phyloP scores from a whole-genome alignment of 2,329 filamentous ascomycete genomes.

The Fusarium sp. region DNA sequence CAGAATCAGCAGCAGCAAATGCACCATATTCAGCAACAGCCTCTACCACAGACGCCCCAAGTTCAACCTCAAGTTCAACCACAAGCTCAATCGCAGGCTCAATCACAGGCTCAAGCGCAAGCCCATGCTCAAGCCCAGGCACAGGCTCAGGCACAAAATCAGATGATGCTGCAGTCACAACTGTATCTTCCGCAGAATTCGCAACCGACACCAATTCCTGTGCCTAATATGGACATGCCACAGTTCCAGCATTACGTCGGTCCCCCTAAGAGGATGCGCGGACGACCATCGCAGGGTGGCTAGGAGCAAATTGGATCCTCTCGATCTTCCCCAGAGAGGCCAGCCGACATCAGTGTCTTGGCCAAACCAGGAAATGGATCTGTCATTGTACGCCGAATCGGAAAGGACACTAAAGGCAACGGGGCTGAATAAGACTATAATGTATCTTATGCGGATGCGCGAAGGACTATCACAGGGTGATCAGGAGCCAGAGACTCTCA shows the following conservation, averaged over 20 bases:
- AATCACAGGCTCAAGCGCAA: conserved; percentile 35
- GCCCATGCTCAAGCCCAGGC: conserved; percentile 45
- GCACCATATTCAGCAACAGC: conserved; percentile 43
- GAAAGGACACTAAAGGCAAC: no score
- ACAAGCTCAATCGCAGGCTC: conserved; percentile 26
- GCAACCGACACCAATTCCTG: conserved; percentile 43
- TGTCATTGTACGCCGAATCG: no score
- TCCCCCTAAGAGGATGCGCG: conserved; percentile 48
- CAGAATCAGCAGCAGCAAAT: conserved; percentile 41
- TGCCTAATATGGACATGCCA: conserved; percentile 46
- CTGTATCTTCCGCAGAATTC: conserved; percentile 46
- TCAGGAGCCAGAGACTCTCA: background rate
- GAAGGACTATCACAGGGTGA: no score
- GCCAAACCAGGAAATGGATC: background rate
- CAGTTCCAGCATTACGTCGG: conserved; percentile 48
- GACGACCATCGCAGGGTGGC: conserved; percentile 39
- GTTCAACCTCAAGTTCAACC: conserved; percentile 27
- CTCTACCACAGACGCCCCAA: conserved; percentile 39
- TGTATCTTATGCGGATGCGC: conserved; percentile 47
- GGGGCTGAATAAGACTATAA: no score
- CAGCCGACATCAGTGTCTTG: background rate
- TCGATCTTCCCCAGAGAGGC: background rate
- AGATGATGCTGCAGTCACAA: conserved; percentile 46
- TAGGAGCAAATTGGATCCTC: background rate
- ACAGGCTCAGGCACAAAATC: conserved; percentile 40